Evolutionary conservation across 345 rosid genomes (phyloP), one percentile per base, ranked within the genome.

Genomic region (Microcos paniculata): DNA sequence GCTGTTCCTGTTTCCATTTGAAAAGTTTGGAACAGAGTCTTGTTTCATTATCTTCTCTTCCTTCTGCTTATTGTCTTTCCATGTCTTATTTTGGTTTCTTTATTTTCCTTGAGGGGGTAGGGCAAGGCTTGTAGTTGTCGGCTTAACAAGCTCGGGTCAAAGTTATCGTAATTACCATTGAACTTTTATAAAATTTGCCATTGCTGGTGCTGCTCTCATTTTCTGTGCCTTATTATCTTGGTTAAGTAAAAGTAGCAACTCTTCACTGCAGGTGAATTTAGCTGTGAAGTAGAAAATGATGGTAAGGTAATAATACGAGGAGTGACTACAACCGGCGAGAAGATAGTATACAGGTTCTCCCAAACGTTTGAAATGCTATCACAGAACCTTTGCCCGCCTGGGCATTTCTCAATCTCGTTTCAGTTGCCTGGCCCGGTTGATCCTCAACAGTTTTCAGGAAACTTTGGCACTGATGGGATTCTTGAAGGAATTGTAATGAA

Each of bases 401-500:
- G 94, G 61, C 82, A 76, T 55, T 92, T 91, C 59, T 82, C 90
- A 18, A 62, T 92, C 70, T 76, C 86, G 1, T 92, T 88, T 72
- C 78, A 51, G 67, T 86, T 92, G 23, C 92, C 94, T 0, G 92
- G 97, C 2, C 72, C 30, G 9, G 94, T 92, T 71, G 73, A 88
- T 78, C 78, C 75, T 58, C 87, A 81, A 51, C 85, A 84, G 48
- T 84, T 92, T 65, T 59, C 77, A 1, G 90, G 93, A 45, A 76
- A 68, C 55, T 90, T 92, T 67, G 90, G 86, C 7, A 78, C 79
- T 16, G 89, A 86, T 70, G 97, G 97, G 59, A 87, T 94, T 76
- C 85, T 94, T 10, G 96, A 89, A 73, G 98, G 91, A 4, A 62
- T 86, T 73, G 98, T 92, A 76, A 89, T 88, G 89, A 94, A 90